These are phyloP conservation scores for Metschnikowia chrysomelidarum DNA, from an alignment of 805 yeast species.

Conservation along the genomic window DNA sequence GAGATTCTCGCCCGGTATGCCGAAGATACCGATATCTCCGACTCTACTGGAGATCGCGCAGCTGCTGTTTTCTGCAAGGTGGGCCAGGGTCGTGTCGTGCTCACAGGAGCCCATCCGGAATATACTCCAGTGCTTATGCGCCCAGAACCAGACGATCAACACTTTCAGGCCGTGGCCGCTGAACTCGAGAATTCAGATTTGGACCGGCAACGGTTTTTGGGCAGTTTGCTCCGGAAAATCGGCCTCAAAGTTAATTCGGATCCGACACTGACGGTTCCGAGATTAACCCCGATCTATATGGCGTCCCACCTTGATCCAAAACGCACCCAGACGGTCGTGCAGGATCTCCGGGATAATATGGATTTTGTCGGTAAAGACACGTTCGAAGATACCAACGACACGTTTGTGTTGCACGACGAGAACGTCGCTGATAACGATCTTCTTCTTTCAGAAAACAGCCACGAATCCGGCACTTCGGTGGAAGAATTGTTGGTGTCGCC, in stretches of 20 bases:
- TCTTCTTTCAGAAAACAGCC: too few relatives aligned
- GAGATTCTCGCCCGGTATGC: conserved; percentile 71
- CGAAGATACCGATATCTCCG: conserved; percentile 53
- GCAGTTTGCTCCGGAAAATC: conserved; percentile 52
- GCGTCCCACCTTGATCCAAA: conserved; percentile 39
- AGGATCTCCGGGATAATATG: conserved; percentile 39
- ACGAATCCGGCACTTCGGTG: too few relatives aligned
- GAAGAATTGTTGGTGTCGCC: conserved; percentile 29
- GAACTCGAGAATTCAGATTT: conserved; percentile 43
- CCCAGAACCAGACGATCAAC: conserved; percentile 26
- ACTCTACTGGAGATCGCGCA: conserved; percentile 44
- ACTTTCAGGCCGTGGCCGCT: conserved; percentile 29
- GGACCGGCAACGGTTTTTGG: conserved; percentile 55
- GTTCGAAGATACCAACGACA: conserved; percentile 56
- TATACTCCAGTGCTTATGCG: conserved; percentile 56
- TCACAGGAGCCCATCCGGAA: conserved; percentile 91
- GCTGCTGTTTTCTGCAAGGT: conserved; percentile 68
- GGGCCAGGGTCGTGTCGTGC: conserved; percentile 73
- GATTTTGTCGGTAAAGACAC: conserved; percentile 28
- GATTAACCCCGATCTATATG: conserved; percentile 64
- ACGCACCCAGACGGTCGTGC: conserved; percentile 29
- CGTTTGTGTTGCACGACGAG: conserved; percentile 48
- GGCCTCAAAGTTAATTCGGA: conserved; percentile 68
- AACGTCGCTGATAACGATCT: conserved; percentile 25
- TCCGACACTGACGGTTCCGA: conserved; percentile 50